Evolutionary conservation across 768 basidiomycete species (phyloP).

Genomic region (Pluteus cervinus): DNA sequence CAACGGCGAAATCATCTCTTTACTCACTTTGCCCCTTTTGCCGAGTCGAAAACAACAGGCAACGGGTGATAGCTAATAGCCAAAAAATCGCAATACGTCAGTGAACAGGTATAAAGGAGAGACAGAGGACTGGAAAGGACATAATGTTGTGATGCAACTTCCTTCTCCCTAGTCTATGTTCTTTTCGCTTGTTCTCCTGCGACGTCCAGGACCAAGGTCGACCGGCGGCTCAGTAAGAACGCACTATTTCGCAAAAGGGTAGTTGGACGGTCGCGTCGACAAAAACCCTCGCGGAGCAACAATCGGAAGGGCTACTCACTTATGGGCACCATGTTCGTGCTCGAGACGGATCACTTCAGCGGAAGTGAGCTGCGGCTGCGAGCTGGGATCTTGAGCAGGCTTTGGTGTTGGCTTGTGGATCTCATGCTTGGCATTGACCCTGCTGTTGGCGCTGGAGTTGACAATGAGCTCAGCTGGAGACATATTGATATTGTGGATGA

Average conservation of each 20-base stretch:
- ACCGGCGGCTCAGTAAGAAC: constrained; percentile 11
- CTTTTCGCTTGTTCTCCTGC: constrained; percentile 5
- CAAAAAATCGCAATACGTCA: constrained; percentile 37
- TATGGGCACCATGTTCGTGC: constrained; percentile 80
- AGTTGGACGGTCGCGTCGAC: constrained; percentile 21
- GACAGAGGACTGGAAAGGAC: constrained; percentile 15
- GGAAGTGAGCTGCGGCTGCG: constrained; percentile 37
- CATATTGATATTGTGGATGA: too few relatives aligned
- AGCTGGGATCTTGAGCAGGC: constrained; percentile 3
- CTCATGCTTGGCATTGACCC: not conserved
- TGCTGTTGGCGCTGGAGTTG: constrained; percentile 1
- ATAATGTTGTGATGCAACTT: constrained; percentile 1
- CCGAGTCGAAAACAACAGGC: constrained; percentile 90
- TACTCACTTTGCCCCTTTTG: constrained; percentile 83
- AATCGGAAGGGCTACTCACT: constrained; percentile 46
- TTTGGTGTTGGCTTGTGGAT: constrained; percentile 12
- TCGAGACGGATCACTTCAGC: constrained; percentile 75
- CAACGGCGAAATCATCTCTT: constrained; percentile 12
- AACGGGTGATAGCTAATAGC: constrained; percentile 87
- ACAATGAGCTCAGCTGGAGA: constrained; percentile 4
- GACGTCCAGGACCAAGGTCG: constrained; percentile 12
- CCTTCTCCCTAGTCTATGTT: constrained; percentile 8
- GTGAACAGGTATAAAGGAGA: constrained; percentile 17
- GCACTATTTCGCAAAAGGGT: constrained; percentile 17
- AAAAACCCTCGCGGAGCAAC: constrained; percentile 14